Conservation (phyloP, 306 rosid genomes). For the Styphnolobium japonicum region DNA sequence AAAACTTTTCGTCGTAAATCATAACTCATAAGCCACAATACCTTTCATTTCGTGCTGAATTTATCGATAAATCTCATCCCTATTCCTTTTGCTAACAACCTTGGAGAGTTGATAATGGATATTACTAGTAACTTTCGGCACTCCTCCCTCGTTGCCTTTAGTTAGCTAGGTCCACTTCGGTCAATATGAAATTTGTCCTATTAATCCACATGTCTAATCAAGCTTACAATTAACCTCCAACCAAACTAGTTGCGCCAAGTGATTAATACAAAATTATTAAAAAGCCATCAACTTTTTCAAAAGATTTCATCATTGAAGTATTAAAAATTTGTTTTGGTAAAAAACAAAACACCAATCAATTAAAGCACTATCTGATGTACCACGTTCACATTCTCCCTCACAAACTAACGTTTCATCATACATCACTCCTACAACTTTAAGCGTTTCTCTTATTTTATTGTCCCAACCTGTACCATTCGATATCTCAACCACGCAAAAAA, state of each 20-base stretch:
- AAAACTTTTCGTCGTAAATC: no score
- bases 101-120: background rate
- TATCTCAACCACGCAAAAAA: slow-evolving; percentile 3
- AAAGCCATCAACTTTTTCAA: background rate
- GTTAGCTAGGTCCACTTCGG: background rate
- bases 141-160: background rate
- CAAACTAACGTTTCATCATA: background rate
- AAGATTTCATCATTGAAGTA: background rate
- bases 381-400: background rate
- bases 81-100: background rate
- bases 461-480: background rate
- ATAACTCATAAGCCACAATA: no score
- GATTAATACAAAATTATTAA: background rate
- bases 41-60: background rate
- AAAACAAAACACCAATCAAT: slow-evolving; percentile 17
- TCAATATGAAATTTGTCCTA: background rate
- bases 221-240: background rate
- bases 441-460: background rate
- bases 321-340: background rate
- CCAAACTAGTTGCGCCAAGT: background rate
- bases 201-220: background rate
- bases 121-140: background rate
- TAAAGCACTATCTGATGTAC: background rate
- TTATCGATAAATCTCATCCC: background rate
- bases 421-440: background rate